A percentile compares a stretch with the other conserved stretches of the same genome.
These are phyloP conservation scores for Plasmodium malariae DNA, from an alignment of 169 alveolate species.

Conservation along the genomic window DNA sequence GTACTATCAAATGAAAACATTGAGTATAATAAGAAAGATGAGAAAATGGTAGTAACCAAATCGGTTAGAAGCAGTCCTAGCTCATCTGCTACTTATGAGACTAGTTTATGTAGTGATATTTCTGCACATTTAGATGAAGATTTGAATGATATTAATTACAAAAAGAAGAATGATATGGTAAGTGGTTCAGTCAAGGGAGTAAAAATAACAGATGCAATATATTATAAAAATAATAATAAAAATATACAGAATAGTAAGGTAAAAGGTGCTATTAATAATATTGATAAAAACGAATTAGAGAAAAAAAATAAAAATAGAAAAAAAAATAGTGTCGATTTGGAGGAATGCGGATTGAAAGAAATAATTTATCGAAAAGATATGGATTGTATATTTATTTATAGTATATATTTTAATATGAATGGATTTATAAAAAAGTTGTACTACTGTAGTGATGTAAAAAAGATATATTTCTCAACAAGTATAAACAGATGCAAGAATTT, in stretches of 20 bases:
- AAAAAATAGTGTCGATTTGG: constrained; percentile 1
- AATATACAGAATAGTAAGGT: not conserved
- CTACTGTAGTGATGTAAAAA: constrained; percentile 77
- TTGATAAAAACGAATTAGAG: not conserved
- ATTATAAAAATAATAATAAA: not conserved
- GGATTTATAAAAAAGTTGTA: constrained; percentile 64
- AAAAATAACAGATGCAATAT: not conserved
- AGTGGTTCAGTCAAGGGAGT: no score
- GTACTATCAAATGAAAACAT: constrained; percentile 6
- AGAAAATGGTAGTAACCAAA: no score
- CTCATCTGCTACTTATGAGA: constrained; percentile 2
- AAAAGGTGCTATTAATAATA: not conserved
- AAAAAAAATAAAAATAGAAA: constrained; percentile 4
- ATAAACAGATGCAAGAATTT: constrained; percentile 73
- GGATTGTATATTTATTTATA: constrained; percentile 61
- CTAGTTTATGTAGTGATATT: not conserved
- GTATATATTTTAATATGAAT: constrained; percentile 49
- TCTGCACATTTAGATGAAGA: not conserved
- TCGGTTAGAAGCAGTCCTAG: not conserved
- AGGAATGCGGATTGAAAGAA: constrained; percentile 66
- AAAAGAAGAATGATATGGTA: no score
- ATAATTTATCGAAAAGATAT: constrained; percentile 73
- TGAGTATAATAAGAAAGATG: not conserved
- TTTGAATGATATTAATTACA: not conserved
- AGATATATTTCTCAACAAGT: constrained; percentile 53